These are phyloP conservation scores for Apiospora kogelbergensis DNA, from an alignment of 2,329 filamentous ascomycete species.

Conservation along the genomic window DNA sequence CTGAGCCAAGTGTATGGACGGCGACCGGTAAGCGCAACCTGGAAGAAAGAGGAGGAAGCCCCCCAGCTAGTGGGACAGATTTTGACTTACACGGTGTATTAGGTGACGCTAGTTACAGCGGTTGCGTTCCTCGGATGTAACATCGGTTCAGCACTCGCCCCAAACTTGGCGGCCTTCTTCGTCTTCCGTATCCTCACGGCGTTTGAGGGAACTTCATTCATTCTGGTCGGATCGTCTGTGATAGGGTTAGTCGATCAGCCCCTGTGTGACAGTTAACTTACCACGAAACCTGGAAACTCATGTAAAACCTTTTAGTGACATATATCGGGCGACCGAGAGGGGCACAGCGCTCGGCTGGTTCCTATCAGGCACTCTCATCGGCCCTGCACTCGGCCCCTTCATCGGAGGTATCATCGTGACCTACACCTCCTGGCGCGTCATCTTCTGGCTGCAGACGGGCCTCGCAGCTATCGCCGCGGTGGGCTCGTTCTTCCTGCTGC, in stretches of 20 bases:
- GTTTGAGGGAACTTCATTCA: constrained; percentile 72
- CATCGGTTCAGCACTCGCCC: constrained; percentile 70
- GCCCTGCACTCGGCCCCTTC: constrained; percentile 69
- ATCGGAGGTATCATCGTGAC: constrained; percentile 77
- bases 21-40: constrained; percentile 45
- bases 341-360: constrained; percentile 76
- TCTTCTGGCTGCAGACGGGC: constrained; percentile 76
- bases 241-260: constrained; percentile 60
- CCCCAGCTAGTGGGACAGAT: neutral
- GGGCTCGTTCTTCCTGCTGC: constrained; percentile 65
- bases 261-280: neutral
- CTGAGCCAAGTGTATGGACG: constrained; percentile 66
- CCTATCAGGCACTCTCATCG: constrained; percentile 68
- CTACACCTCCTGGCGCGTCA: constrained; percentile 69
- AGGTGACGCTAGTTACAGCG: constrained; percentile 61
- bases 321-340: constrained; percentile 65
- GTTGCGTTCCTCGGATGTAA: constrained; percentile 67
- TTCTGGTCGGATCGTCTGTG: constrained; percentile 69
- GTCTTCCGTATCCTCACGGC: constrained; percentile 73
- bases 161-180: constrained; percentile 70
- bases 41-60: neutral
- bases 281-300: neutral
- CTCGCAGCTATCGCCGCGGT: constrained; percentile 60
- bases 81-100: neutral
- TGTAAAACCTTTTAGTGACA: constrained; percentile 42